Evolutionary conservation across 495 filamentous ascomycete species (phyloP), one percentile per base, ranked within the genome.

Genomic region (Polyplosphaeria fusca): DNA sequence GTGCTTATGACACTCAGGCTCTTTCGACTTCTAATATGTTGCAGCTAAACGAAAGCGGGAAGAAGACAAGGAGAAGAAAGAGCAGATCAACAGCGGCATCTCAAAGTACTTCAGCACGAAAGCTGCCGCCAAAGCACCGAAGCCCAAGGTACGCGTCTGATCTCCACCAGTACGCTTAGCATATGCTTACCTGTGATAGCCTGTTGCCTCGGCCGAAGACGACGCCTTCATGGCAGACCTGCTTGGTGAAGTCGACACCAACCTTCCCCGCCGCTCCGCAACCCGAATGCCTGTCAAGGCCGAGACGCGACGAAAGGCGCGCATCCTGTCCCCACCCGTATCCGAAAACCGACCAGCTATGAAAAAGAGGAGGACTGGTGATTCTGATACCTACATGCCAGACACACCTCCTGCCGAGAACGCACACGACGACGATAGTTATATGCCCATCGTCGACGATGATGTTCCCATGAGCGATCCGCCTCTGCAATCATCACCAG

Each of bases 71-170:
- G 84, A 91, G 49, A 85, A 88, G 61, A 82, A 87, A 53, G 86
- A 94, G 61, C 88, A 89, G 69, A 86, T 89, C 49, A 91, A 94
- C 70, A 86, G 89, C 55, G 86, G 88, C 62, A 96, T 98, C 64
- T 86, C 84, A 62, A 93, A 92, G 61, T 98, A 93, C 71, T 96
- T 98, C 71, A 94, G 80, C 65, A 85, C 83, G 59, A 86, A 87
- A 38, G 78, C 82, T 51, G 71, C 79, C 38, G 74, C 81, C 46
- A 69, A 82, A 18, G 84, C 84, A 41, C 78, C 83, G 20, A 96
- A 93, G 68, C 79, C 86, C 1, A 98, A 95, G 79, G 89, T 89
- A 70, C 60, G 71, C 28, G 25, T 16, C 18, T 46, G 48, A 7
- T 19, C 38, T 18, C 18, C 38, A 25, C 20, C 46, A 59, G 4